These are phyloP conservation scores for Cicer bijugum DNA, from an alignment of 306 rosid genomes.

Conservation along the genomic window DNA sequence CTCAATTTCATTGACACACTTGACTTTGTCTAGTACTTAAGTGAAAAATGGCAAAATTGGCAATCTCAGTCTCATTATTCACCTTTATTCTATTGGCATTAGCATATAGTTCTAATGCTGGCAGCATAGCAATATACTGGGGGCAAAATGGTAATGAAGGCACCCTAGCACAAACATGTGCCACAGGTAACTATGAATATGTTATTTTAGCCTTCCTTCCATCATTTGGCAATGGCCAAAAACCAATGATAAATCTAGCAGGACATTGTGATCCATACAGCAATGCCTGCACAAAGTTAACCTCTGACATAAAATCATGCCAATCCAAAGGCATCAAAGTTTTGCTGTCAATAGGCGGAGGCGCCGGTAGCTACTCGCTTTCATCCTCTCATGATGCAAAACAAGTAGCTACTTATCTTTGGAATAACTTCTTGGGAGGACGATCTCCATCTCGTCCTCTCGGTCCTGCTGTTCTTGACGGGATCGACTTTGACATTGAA, in stretches of 20 bases:
- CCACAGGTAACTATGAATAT: constrained; percentile 48
- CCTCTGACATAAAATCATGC: constrained; percentile 46
- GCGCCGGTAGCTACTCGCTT: constrained; percentile 47
- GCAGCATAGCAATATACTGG: constrained; percentile 52
- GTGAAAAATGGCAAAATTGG: constrained; percentile 37
- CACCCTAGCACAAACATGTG: constrained; percentile 42
- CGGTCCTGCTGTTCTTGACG: constrained; percentile 55
- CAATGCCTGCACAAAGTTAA: constrained; percentile 41
- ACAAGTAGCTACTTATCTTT: constrained; percentile 49
- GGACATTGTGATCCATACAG: constrained; percentile 51
- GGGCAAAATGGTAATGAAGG: constrained; percentile 53
- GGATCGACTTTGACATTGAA: constrained; percentile 52
- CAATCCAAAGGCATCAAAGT: constrained; percentile 55
- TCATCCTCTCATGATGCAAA: constrained; percentile 44
- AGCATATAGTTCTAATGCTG: constrained; percentile 43
- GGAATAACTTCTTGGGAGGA: constrained; percentile 57
- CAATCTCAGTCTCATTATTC: constrained; percentile 37
- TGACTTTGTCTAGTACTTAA: not conserved
- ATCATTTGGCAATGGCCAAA: constrained; percentile 52
- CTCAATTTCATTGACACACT: not conserved
- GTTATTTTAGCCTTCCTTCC: constrained; percentile 51
- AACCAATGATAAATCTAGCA: constrained; percentile 49
- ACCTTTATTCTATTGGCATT: constrained; percentile 37
- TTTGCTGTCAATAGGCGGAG: constrained; percentile 56
- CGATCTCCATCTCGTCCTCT: constrained; percentile 52